Evolutionary conservation across 345 rosid species (phyloP), one percentile per base, ranked within the genome.

Genomic region (Garcia nutans): DNA sequence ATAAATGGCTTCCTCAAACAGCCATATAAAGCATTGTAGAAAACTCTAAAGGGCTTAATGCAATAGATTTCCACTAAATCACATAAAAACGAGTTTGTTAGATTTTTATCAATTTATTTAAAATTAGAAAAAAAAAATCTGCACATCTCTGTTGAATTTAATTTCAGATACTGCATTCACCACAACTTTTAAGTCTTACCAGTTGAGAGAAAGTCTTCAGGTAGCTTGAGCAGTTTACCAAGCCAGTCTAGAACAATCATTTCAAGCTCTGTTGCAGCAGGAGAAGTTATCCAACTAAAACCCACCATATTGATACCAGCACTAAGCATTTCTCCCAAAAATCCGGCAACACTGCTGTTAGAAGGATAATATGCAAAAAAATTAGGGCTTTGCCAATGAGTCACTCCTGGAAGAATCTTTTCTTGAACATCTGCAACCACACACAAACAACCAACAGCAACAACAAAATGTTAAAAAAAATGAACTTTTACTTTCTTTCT

Each of bases 211-310:
- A 94, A 94, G 26, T 90, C 82, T 58, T 89, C 82, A 1, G 98
- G 98, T 41, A 94, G 88, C 70, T 88, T 89, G 72, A 94, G 90
- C 55, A 91, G 54, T 71, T 91, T 90, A 16, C 88, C 95, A 65
- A 94, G 89, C 98, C 98, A 94, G 73, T 91, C 99, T 44, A 95
- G 86, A 77, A 95, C 97, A 59, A 95, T 90, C 86, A 84, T 87
- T 82, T 95, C 97, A 24, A 92, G 97, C 79, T 95, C 97, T 0
- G 97, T 92, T 10, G 97, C 96, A 56, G 97, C 97, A 45, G 97
- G 99, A 68, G 97, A 92, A 71, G 97, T 84, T 45, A 95, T 84
- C 99, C 97, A 91, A 81, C 97, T 94, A 76, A 92, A 92, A 70
- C 97, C 97, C 72, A 91, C 93, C 33, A 94, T 88, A 23, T 83